Evolutionary conservation across 352 stramenopile genomes (phyloP).

Genomic region (Phytophthora capsici): DNA sequence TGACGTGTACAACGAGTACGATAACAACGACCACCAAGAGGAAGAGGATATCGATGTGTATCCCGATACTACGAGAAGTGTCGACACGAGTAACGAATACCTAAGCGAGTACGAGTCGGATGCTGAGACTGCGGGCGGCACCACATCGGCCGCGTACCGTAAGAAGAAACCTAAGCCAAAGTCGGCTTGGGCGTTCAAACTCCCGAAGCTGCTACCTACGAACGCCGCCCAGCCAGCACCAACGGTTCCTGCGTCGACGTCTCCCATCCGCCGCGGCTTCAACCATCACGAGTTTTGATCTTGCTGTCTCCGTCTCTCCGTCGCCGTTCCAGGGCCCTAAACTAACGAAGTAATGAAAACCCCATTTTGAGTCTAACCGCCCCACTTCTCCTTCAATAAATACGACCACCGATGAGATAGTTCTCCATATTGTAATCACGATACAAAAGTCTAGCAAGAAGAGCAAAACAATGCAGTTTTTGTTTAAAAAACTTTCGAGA

Average conservation of each 20-base stretch:
- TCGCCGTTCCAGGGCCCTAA: constrained; percentile 25
- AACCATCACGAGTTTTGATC: constrained; percentile 67
- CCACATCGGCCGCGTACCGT: constrained; percentile 39
- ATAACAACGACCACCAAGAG: constrained; percentile 22
- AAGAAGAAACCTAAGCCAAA: constrained; percentile 46
- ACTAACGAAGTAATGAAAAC: constrained; percentile 42
- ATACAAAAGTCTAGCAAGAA: not conserved
- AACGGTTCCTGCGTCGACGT: constrained; percentile 32
- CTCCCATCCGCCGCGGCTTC: constrained; percentile 50
- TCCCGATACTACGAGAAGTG: constrained; percentile 23
- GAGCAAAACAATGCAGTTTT: constrained; percentile 13
- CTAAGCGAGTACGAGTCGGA: constrained; percentile 40
- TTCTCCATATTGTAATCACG: not conserved
- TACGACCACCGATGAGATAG: not conserved
- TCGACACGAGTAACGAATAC: constrained; percentile 37
- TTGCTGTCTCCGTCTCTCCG: constrained; percentile 14
- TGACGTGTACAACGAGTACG: constrained; percentile 23
- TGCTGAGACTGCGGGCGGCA: constrained; percentile 36
- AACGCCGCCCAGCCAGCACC: constrained; percentile 18
- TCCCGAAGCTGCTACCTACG: constrained; percentile 48
- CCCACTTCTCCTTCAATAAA: not conserved
- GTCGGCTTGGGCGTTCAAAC: constrained; percentile 49
- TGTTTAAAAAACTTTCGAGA: constrained; percentile 4
- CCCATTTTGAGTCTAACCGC: constrained; percentile 8
- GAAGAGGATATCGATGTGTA: constrained; percentile 24